phyloP scores from a whole-genome alignment of 768 basidiomycete genomes.

The Russula olivacea region DNA sequence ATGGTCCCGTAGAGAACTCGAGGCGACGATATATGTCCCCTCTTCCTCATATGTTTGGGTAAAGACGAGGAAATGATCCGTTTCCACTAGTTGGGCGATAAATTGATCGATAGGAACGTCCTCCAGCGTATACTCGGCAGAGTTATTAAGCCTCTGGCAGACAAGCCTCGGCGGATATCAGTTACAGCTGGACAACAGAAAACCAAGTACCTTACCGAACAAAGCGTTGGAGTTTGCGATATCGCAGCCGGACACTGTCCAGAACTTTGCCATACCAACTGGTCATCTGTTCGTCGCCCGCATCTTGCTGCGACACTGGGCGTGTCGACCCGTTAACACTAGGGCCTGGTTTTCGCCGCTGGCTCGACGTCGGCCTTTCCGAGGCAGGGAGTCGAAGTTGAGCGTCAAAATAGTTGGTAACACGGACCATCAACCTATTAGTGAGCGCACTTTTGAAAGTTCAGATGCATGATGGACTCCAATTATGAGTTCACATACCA shows the following conservation, averaged over 20 bases:
- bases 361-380: slow-evolving; percentile 25
- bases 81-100: slow-evolving; percentile 69
- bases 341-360: slow-evolving; percentile 28
- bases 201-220: slow-evolving; percentile 51
- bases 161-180: slow-evolving; percentile 42
- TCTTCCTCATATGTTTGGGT: slow-evolving; percentile 81
- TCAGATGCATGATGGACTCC: not conserved
- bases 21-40: slow-evolving; percentile 88
- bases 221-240: slow-evolving; percentile 91
- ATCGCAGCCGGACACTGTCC: slow-evolving; percentile 85
- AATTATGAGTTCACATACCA: slow-evolving; percentile 50
- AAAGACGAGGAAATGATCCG: slow-evolving; percentile 92
- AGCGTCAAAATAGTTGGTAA: slow-evolving; percentile 90
- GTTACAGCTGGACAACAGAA: slow-evolving; percentile 8
- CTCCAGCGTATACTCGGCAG: slow-evolving; percentile 84
- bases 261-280: slow-evolving; percentile 91
- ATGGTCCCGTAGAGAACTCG: slow-evolving; percentile 65
- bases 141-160: slow-evolving; percentile 87
- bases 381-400: slow-evolving; percentile 74
- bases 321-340: slow-evolving; percentile 24
- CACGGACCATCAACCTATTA: slow-evolving; percentile 87
- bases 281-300: slow-evolving; percentile 78
- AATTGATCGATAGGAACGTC: slow-evolving; percentile 69
- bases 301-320: slow-evolving; percentile 39
- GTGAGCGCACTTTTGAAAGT: slow-evolving; percentile 64